Conservation (phyloP, 345 rosid species). For the Erucastrum elatum region DNA sequence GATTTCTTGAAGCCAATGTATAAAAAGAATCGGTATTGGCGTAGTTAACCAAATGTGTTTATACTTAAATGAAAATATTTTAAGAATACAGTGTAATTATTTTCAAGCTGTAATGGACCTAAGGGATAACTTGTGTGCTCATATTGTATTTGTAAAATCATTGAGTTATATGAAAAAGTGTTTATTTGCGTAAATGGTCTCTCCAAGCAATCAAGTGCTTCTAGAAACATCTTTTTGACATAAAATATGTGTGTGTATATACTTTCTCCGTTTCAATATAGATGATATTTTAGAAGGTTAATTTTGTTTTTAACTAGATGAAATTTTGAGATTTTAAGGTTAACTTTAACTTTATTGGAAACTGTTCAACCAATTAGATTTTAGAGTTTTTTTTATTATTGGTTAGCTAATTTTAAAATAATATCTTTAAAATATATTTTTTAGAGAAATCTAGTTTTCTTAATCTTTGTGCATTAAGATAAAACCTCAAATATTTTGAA, state of each 20-base stretch:
- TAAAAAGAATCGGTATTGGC: not conserved
- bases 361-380: too few relatives aligned
- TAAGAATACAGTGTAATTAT: not conserved
- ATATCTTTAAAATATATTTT: too few relatives aligned
- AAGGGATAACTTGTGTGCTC: conserved; percentile 32
- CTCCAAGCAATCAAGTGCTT: conserved; percentile 34
- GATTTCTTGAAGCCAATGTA: not conserved
- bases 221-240: conserved; percentile 33
- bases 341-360: too few relatives aligned
- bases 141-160: conserved; percentile 33
- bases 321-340: too few relatives aligned
- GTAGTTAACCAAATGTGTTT: not conserved
- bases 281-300: too few relatives aligned
- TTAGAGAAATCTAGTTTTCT: too few relatives aligned
- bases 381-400: too few relatives aligned
- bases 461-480: too few relatives aligned
- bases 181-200: conserved; percentile 15
- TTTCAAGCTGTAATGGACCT: conserved; percentile 33
- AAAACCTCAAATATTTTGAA: too few relatives aligned
- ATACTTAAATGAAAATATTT: not conserved
- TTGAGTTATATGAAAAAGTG: conserved; percentile 26
- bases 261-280: too few relatives aligned
- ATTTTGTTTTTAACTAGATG: too few relatives aligned
- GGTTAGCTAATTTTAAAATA: too few relatives aligned
- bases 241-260: conserved; percentile 1